These are phyloP conservation scores for Cryptosporidium ryanae DNA, from an alignment of 169 alveolate species.

Conservation along the genomic window DNA sequence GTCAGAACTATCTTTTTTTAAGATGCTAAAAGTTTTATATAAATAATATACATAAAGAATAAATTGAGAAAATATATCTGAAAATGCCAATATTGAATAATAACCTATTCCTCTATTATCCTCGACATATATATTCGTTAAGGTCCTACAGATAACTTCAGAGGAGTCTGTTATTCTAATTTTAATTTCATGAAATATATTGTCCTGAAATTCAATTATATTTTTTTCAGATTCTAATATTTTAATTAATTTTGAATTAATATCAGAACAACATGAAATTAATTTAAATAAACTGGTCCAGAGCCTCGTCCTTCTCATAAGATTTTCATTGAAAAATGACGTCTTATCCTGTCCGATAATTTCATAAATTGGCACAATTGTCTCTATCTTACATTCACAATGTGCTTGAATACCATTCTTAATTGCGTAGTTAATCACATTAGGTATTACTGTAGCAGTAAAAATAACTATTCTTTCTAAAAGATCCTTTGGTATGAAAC, in stretches of 20 bases:
- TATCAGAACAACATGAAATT: conserved; percentile 4
- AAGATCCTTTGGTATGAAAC: neutral
- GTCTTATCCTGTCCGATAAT: conserved; percentile 1
- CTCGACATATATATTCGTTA: neutral
- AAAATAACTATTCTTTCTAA: neutral
- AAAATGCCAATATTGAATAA: conserved; percentile 31
- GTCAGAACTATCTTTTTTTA: neutral
- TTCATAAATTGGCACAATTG: conserved; percentile 7
- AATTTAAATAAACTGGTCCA: conserved; percentile 41
- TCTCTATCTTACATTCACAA: conserved; percentile 46
- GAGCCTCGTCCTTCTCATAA: conserved; percentile 29
- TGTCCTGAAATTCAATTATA: conserved; percentile 25
- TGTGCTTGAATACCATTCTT: conserved; percentile 15
- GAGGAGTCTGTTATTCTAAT: conserved; percentile 25
- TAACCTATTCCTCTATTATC: conserved; percentile 7
- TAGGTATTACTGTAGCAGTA: conserved; percentile 13
- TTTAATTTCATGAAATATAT: conserved; percentile 20
- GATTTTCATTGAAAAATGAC: neutral
- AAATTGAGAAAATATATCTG: conserved; percentile 38
- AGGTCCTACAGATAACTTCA: neutral
- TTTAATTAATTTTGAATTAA: neutral
- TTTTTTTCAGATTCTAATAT: neutral
- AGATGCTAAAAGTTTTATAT: neutral
- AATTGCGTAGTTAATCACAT: conserved; percentile 25
- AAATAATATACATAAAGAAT: neutral